Conservation (phyloP, 441 rosid species). For the Eutrema salsugineum region DNA sequence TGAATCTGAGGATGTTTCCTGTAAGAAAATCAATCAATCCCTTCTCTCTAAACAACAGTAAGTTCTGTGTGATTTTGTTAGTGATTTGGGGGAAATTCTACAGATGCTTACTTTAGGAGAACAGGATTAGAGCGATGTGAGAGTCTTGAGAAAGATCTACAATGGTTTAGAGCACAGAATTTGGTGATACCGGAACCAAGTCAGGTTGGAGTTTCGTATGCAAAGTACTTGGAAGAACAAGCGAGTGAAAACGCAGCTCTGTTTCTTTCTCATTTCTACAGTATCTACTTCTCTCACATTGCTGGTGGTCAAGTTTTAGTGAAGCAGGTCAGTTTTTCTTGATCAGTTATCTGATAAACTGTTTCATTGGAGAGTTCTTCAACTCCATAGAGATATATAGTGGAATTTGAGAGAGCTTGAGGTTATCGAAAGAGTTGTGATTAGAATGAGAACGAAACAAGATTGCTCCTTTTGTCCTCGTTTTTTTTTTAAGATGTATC, state of each 20-base stretch:
- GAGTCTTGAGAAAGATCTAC: conserved; percentile 60
- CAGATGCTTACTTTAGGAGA: conserved; percentile 87
- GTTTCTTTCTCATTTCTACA: conserved; percentile 86
- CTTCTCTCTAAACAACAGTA: no score
- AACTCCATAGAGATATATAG: background rate
- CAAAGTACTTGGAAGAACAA: conserved; percentile 65
- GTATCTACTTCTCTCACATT: conserved; percentile 83
- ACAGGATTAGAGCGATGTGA: conserved; percentile 80
- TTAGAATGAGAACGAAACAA: background rate
- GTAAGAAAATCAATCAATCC: conserved; percentile 53
- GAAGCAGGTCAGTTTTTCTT: conserved; percentile 47
- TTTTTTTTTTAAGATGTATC: background rate
- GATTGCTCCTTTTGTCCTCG: no score
- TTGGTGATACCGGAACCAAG: conserved; percentile 64
- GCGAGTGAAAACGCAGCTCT: conserved; percentile 70
- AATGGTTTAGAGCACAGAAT: conserved; percentile 54
- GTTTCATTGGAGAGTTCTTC: background rate
- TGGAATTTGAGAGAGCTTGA: background rate
- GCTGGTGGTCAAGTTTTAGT: conserved; percentile 83
- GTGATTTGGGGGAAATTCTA: background rate
- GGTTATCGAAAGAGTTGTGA: background rate
- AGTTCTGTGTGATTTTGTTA: background rate
- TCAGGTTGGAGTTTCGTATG: conserved; percentile 60
- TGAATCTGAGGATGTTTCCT: conserved; percentile 74
- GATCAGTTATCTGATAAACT: background rate